These are phyloP conservation scores for Cercospora citrullina DNA, from an alignment of 2,329 filamentous ascomycete species.

Conservation along the genomic window DNA sequence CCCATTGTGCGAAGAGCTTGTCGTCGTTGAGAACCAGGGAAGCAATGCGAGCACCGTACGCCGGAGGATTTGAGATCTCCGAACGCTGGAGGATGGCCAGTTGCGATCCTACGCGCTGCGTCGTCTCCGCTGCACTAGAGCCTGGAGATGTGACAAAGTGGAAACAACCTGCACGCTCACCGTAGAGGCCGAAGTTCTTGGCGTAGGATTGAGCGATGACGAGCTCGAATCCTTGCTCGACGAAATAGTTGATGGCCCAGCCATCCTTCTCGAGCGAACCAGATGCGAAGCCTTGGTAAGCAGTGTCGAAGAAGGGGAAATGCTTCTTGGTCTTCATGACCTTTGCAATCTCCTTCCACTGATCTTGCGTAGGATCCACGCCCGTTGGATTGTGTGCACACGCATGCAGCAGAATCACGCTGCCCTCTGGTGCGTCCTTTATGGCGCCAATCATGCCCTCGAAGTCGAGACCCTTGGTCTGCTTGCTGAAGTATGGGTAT, in stretches of 20 bases:
- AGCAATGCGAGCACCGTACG: conserved; percentile 90
- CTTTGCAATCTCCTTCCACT: conserved; percentile 87
- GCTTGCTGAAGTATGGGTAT: conserved; percentile 91
- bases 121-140: conserved; percentile 62
- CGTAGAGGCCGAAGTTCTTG: conserved; percentile 77
- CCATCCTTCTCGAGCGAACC: conserved; percentile 83
- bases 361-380: conserved; percentile 87
- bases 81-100: conserved; percentile 92
- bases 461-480: conserved; percentile 89
- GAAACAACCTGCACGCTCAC: conserved; percentile 93
- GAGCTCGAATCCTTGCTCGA: conserved; percentile 80
- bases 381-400: conserved; percentile 98
- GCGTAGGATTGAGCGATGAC: conserved; percentile 56
- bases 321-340: conserved; percentile 76
- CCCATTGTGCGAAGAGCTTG: conserved; percentile 83
- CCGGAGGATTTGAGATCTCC: conserved; percentile 95
- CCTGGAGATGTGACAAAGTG: conserved; percentile 81
- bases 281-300: conserved; percentile 97
- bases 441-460: conserved; percentile 79
- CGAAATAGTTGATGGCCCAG: conserved; percentile 90
- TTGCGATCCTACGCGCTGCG: conserved; percentile 73
- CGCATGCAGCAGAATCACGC: conserved; percentile 87
- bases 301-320: conserved; percentile 98
- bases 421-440: conserved; percentile 69
- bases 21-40: conserved; percentile 80